These are phyloP conservation scores for Saccharomycopsis microspora DNA, from an alignment of 805 yeast species.

Conservation along the genomic window DNA sequence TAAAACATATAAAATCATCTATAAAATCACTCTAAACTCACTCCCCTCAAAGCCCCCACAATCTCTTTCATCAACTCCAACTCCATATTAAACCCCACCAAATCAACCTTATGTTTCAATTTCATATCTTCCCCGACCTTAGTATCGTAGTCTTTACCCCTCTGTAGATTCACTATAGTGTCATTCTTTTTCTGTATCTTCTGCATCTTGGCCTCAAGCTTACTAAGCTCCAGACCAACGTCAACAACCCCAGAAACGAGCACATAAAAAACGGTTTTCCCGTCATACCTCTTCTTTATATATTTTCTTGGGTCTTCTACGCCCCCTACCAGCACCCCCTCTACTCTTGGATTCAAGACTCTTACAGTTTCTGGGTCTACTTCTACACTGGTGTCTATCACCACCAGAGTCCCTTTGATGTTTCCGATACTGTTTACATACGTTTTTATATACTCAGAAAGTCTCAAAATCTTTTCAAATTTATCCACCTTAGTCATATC, in stretches of 20 bases:
- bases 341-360: too few relatives aligned
- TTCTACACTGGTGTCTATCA: too few relatives aligned
- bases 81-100: neutral
- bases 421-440: too few relatives aligned
- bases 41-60: neutral
- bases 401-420: too few relatives aligned
- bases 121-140: constrained; percentile 59
- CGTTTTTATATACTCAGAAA: too few relatives aligned
- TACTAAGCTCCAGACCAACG: constrained; percentile 77
- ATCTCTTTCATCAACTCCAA: constrained; percentile 1
- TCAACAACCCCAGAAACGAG: constrained; percentile 26
- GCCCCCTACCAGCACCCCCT: too few relatives aligned
- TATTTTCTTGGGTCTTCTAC: too few relatives aligned
- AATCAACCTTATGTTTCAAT: constrained; percentile 5
- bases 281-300: too few relatives aligned
- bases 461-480: too few relatives aligned
- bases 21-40: neutral
- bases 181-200: constrained; percentile 55
- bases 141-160: constrained; percentile 64
- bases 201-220: constrained; percentile 65
- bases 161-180: constrained; percentile 38
- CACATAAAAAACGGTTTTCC: too few relatives aligned
- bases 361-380: too few relatives aligned
- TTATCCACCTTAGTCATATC: too few relatives aligned
- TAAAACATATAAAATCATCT: neutral